Percentiles rank a stretch among this genome's conserved stretches.
These are phyloP conservation scores for Actinidia chinensis DNA, from an alignment of 179 eudicot species.

Conservation along the genomic window DNA sequence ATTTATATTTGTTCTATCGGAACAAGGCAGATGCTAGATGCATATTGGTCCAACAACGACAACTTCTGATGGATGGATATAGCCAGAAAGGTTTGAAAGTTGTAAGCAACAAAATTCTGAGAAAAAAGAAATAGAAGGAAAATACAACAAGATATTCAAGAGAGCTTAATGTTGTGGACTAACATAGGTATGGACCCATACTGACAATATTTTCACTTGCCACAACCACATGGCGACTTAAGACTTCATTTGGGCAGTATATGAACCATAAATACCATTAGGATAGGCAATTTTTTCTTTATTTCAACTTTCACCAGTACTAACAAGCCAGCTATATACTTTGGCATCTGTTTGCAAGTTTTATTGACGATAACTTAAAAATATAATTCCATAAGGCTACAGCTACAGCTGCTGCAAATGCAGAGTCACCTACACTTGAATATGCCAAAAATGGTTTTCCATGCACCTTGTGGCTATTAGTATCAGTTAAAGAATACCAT, in stretches of 20 bases:
- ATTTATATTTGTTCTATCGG: slow-evolving; percentile 78
- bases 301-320: background rate
- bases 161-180: background rate
- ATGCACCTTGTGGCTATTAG: background rate
- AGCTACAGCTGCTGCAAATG: background rate
- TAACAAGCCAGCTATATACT: background rate
- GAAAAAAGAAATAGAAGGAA: background rate
- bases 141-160: background rate
- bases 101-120: background rate
- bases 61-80: background rate
- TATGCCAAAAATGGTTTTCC: background rate
- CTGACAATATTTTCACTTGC: background rate
- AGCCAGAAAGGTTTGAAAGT: background rate
- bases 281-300: background rate
- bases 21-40: slow-evolving; percentile 69
- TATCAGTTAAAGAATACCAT: background rate
- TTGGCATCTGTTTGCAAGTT: background rate
- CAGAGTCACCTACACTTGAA: background rate
- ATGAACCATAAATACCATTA: background rate
- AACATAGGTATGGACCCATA: background rate
- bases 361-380: background rate
- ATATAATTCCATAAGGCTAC: background rate
- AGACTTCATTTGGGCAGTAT: background rate
- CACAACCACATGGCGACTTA: background rate
- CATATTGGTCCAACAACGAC: slow-evolving; percentile 83